Conservation (phyloP, 1,284 basidiomycete genomes). For the Trichosporon faecale region DNA sequence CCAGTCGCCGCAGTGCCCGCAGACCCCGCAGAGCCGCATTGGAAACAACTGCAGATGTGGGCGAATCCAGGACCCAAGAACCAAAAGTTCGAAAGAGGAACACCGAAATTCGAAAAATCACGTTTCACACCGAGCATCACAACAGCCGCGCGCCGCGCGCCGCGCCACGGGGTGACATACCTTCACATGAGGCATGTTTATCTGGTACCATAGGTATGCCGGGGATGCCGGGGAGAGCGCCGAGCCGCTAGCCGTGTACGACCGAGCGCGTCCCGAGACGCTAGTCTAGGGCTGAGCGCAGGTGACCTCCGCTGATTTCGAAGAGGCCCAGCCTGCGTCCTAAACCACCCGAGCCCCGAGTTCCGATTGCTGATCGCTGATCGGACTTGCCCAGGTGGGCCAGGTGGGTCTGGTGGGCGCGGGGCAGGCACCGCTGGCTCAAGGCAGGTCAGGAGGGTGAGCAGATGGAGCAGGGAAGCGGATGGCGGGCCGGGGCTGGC, state of each 20-base stretch:
- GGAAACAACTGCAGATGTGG: neutral
- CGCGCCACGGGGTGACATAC: neutral
- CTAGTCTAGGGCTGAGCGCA: neutral
- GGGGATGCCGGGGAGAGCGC: neutral
- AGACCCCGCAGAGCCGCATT: no score
- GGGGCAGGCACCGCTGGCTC: neutral
- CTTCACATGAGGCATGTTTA: neutral
- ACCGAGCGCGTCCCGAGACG: neutral
- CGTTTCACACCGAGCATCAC: no score
- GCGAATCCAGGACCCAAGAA: neutral
- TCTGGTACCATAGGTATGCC: neutral
- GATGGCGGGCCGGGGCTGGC: neutral
- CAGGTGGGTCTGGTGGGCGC: neutral
- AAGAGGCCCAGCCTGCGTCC: neutral
- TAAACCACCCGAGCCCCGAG: conserved; percentile 7
- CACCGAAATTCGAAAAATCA: neutral
- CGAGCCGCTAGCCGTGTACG: neutral
- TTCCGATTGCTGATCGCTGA: neutral
- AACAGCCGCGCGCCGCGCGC: no score
- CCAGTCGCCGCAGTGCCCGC: no score
- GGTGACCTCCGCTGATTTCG: neutral
- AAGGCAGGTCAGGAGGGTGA: no score
- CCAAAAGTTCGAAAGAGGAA: neutral
- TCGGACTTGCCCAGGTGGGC: neutral
- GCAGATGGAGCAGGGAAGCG: neutral